Conservation (phyloP, 2,329 filamentous ascomycete species). For the Hymenoscyphus fructigenus region DNA sequence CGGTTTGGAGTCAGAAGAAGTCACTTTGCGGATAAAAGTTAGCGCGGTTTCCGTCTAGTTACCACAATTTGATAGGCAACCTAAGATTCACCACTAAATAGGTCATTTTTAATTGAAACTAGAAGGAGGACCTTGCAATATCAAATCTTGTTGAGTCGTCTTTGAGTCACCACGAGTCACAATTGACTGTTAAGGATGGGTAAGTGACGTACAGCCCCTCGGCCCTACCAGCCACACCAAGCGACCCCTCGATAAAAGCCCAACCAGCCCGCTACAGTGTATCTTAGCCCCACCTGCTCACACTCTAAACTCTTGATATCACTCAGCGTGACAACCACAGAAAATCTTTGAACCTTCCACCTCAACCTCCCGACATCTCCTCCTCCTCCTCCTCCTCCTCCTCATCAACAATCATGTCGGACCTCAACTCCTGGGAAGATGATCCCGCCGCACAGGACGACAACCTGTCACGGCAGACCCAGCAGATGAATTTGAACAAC, state of each 20-base stretch:
- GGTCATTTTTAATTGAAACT: background rate
- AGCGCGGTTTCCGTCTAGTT: background rate
- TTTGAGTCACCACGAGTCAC: conserved; percentile 3
- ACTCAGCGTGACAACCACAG: background rate
- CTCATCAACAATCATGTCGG: conserved; percentile 63
- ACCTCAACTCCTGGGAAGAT: conserved; percentile 95
- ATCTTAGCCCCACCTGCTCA: conserved; percentile 7
- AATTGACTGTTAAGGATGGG: background rate
- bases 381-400: background rate
- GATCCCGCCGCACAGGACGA: conserved; percentile 75
- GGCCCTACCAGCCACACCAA: background rate
- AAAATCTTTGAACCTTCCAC: background rate
- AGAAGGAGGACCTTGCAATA: background rate
- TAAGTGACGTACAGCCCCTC: background rate
- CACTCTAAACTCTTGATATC: conserved; percentile 14
- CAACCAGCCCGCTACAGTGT: background rate
- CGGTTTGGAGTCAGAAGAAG: conserved; percentile 8
- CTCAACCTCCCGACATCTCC: conserved; percentile 1
- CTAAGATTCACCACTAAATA: background rate
- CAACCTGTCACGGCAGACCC: conserved; percentile 72
- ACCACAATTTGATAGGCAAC: background rate
- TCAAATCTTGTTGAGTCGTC: background rate
- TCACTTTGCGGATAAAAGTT: background rate
- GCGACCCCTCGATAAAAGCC: conserved; percentile 25
- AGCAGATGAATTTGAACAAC: conserved; percentile 72